A percentile compares a stretch with the other conserved stretches of the same genome.
Evolutionary conservation across 1,284 basidiomycete species (phyloP).

Genomic region (Fomitopsis betulina): DNA sequence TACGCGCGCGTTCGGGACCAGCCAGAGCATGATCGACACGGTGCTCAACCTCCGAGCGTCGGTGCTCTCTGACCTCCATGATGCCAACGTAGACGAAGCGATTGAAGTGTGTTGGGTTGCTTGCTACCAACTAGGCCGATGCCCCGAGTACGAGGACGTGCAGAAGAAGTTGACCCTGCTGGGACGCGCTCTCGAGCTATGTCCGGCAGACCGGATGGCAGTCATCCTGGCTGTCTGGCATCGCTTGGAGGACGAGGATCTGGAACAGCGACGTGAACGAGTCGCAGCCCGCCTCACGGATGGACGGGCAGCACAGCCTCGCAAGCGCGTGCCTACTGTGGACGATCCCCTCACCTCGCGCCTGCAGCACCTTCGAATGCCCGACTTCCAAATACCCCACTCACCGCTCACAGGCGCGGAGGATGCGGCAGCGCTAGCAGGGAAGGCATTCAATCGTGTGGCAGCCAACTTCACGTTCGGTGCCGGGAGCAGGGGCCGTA

Average conservation of each 20-base stretch:
- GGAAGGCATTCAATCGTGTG: conserved; percentile 67
- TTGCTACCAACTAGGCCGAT: conserved; percentile 81
- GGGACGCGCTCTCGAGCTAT: conserved; percentile 84
- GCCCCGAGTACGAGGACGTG: conserved; percentile 68
- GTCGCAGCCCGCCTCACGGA: conserved; percentile 16
- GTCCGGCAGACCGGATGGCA: conserved; percentile 73
- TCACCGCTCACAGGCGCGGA: conserved; percentile 61
- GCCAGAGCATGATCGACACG: conserved; percentile 66
- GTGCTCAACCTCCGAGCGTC: conserved; percentile 45
- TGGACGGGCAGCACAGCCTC: conserved; percentile 4
- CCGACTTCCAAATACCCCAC: conserved; percentile 56
- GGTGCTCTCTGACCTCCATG: conserved; percentile 31
- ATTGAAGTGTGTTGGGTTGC: conserved; percentile 83
- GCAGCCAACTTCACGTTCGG: conserved; percentile 75
- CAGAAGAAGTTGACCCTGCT: conserved; percentile 67
- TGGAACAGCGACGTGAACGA: conserved; percentile 36
- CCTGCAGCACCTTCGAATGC: conserved; percentile 38
- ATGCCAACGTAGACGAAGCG: conserved; percentile 52
- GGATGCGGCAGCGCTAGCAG: conserved; percentile 70
- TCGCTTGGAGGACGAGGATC: conserved; percentile 58
- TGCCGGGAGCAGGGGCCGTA: conserved; percentile 44
- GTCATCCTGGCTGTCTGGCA: conserved; percentile 75
- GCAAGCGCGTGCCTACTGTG: conserved; percentile 9
- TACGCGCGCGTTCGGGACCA: conserved; percentile 63
- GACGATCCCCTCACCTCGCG: conserved; percentile 43